Base-by-base conservation (phyloP, 257 asterid genomes). In the Fraxinus pennsylvanica region DNA sequence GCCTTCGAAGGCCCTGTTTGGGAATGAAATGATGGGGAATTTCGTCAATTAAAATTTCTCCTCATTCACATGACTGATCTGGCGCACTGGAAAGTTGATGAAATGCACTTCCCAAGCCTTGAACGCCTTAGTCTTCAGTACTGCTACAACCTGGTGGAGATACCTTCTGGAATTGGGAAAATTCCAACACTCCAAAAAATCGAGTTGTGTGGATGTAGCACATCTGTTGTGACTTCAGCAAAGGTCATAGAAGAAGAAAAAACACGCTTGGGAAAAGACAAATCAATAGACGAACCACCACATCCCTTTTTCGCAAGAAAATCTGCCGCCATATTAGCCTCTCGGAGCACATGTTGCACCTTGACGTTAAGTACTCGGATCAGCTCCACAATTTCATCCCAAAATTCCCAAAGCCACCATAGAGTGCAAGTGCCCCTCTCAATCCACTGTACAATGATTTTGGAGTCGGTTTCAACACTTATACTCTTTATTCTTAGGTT, bases 1-100 rank as follows among this genome's bases (percentile, higher is more conserved):
- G 79, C 79, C 45, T 67, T 80, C 1, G 27, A n/a, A 9, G 72
- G 72, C 36, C 19, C 52, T 0, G 72, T 66, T 3, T 80, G 83
- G 70, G 61, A 79, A 36, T 47, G 71, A 68, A 71, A 47, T 39
- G 79, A 67, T 7, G 73, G 35, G 50, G 50, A 36, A 25, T 41
- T 57, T 41, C n/a, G 13, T n/a, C 45, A 6, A 10, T 13, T 80
- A 9, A 80, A 71, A 22, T 41, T 15, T 27, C 25, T 80, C 38
- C 41, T 80, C 4, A 21, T 74, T 27, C 22, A 57, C n/a, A 13
- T 5, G 8, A 25, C 35, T 13, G 14, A 25, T 57, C 71, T 80
- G 45, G 39, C 35, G 57, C 38, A 47, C 13, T 80, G 76, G 79
- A 52, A n/a, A 9, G 73, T 75, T 5, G 22, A 10, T 17, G 66